Conservation (phyloP, 192 early-diverging fungal genomes). For the Chytriomyces sp. region DNA sequence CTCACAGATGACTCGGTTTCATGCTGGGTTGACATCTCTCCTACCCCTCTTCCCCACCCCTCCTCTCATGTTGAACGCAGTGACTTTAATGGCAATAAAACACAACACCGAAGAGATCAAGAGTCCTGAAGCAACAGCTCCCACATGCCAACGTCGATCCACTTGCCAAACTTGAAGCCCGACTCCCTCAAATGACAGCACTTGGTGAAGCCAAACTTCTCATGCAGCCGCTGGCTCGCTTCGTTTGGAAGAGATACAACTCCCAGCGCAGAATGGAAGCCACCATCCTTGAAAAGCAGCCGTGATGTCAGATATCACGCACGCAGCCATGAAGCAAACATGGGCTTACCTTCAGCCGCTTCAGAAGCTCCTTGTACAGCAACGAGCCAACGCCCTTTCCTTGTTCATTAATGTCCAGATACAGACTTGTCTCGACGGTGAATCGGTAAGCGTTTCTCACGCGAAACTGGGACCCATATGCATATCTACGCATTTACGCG, state of each 20-base stretch:
- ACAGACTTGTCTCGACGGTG: constrained; percentile 11
- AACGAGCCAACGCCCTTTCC: constrained; percentile 11
- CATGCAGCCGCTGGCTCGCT: constrained; percentile 14
- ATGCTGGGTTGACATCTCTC: too few relatives aligned
- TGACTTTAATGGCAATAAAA: too few relatives aligned
- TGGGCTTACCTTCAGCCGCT: not conserved
- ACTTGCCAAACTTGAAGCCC: constrained; percentile 30
- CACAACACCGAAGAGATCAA: too few relatives aligned
- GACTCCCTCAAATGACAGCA: constrained; percentile 14
- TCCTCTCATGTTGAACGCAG: too few relatives aligned
- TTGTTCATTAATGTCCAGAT: not conserved
- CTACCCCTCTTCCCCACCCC: too few relatives aligned
- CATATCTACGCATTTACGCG: not conserved
- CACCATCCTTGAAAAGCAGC: too few relatives aligned
- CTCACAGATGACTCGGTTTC: too few relatives aligned
- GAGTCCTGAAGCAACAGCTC: constrained; percentile 12
- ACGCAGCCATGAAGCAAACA: too few relatives aligned
- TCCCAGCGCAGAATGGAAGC: constrained; percentile 8
- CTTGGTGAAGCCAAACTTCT: constrained; percentile 28
- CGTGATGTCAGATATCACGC: too few relatives aligned
- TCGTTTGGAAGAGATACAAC: constrained; percentile 27
- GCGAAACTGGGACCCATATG: constrained; percentile 21
- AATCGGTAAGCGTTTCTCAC: constrained; percentile 22
- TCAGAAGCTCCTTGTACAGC: constrained; percentile 10
- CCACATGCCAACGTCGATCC: constrained; percentile 32